Evolutionary conservation across 1,284 basidiomycete genomes (phyloP).

Genomic region (Anthracocystis setariae): DNA sequence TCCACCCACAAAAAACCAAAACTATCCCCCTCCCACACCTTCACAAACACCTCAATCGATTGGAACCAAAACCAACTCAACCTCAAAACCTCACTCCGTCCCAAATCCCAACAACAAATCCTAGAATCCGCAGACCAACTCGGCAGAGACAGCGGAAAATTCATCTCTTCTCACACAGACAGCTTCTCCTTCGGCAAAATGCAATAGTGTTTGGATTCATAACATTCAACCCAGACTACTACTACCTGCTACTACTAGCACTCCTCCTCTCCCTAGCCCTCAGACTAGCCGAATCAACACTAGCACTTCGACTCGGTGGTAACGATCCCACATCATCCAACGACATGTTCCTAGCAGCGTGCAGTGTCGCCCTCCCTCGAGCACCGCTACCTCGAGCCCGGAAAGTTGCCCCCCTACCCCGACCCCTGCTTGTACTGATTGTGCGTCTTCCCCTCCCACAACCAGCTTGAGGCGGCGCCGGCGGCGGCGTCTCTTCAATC

Average conservation of each 20-base stretch:
- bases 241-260: constrained; percentile 11
- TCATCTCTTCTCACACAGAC: constrained; percentile 7
- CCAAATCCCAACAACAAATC: constrained; percentile 21
- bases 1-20: not conserved
- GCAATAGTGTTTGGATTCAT: too few relatives aligned
- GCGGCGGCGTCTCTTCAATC: constrained; percentile 1
- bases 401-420: too few relatives aligned
- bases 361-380: constrained; percentile 17
- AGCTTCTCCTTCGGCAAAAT: constrained; percentile 22
- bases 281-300: constrained; percentile 26
- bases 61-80: constrained; percentile 15
- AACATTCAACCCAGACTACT: constrained; percentile 3
- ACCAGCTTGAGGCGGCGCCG: not conserved
- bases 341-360: constrained; percentile 46
- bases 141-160: constrained; percentile 8
- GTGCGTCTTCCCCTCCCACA: not conserved
- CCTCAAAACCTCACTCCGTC: constrained; percentile 12
- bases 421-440: too few relatives aligned
- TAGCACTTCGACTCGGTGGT: constrained; percentile 32
- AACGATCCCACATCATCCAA: constrained; percentile 35
- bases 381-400: not conserved
- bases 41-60: constrained; percentile 5
- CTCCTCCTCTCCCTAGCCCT: constrained; percentile 12
- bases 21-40: not conserved
- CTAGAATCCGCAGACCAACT: constrained; percentile 1